A percentile compares a stretch with the other conserved stretches of the same genome.
Conservation (phyloP, 345 rosid genomes). For the Populus pruinosa region DNA sequence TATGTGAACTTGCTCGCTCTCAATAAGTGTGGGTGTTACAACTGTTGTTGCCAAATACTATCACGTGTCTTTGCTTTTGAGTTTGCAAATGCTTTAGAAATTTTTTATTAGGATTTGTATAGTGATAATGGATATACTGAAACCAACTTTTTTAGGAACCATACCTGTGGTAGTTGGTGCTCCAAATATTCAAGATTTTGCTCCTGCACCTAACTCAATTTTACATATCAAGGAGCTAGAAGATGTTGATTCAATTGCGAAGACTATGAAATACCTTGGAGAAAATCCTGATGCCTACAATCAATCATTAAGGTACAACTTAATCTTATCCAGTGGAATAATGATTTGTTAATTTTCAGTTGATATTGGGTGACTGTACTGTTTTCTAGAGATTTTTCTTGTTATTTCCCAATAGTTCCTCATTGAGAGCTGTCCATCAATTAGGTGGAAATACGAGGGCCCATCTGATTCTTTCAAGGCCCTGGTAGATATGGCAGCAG, state of each 20-base stretch:
- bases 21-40: not conserved
- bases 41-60: not conserved
- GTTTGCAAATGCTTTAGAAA: not conserved
- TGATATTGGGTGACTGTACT: not conserved
- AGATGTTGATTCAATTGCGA: conserved; percentile 60
- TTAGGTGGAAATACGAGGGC: conserved; percentile 95
- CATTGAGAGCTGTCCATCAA: conserved; percentile 11
- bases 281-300: conserved; percentile 70
- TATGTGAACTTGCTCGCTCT: conserved; percentile 18
- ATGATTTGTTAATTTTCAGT: not conserved
- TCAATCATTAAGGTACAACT: conserved; percentile 57
- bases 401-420: not conserved
- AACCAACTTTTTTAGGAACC: conserved; percentile 46
- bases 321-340: not conserved
- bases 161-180: conserved; percentile 91
- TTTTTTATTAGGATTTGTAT: not conserved
- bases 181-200: conserved; percentile 85
- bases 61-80: not conserved
- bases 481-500: conserved; percentile 94
- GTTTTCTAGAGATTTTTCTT: not conserved
- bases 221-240: conserved; percentile 61
- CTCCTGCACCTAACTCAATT: conserved; percentile 60
- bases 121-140: conserved; percentile 5
- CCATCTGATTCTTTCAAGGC: conserved; percentile 95
- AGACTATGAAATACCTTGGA: conserved; percentile 70